phyloP scores from a whole-genome alignment of 2,329 filamentous ascomycete genomes.

The Ophiostoma novo-ulmi region DNA sequence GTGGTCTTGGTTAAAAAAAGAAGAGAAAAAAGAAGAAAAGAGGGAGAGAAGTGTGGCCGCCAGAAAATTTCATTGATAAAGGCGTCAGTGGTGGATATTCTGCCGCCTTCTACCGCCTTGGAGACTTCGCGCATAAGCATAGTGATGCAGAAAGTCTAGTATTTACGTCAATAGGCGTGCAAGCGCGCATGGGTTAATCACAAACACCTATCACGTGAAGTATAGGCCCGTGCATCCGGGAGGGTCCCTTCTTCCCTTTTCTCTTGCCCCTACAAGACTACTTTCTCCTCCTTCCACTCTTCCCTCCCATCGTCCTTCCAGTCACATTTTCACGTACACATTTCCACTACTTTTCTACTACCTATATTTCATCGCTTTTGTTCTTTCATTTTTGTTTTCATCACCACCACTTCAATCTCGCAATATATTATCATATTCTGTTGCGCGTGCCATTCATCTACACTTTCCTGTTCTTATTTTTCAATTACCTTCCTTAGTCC shows the following conservation, averaged over 20 bases:
- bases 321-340: constrained; percentile 26
- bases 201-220: constrained; percentile 10
- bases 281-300: constrained; percentile 13
- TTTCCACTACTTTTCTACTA: neutral
- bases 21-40: constrained; percentile 27
- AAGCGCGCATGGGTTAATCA: neutral
- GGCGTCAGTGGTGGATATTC: neutral
- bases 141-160: neutral
- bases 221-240: constrained; percentile 12
- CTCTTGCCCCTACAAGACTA: constrained; percentile 5
- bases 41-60: neutral
- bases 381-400: constrained; percentile 7
- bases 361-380: neutral
- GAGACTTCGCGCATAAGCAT: neutral
- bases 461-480: neutral
- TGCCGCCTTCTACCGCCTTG: neutral
- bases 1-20: constrained; percentile 33
- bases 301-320: constrained; percentile 10
- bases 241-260: constrained; percentile 5
- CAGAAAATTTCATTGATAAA: constrained; percentile 11
- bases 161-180: constrained; percentile 4
- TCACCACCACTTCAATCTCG: neutral
- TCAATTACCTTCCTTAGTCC: neutral
- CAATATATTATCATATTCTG: neutral
- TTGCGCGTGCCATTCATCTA: neutral